Base-by-base conservation (phyloP, 2,329 filamentous ascomycete genomes). In the Aulographum hederae region DNA sequence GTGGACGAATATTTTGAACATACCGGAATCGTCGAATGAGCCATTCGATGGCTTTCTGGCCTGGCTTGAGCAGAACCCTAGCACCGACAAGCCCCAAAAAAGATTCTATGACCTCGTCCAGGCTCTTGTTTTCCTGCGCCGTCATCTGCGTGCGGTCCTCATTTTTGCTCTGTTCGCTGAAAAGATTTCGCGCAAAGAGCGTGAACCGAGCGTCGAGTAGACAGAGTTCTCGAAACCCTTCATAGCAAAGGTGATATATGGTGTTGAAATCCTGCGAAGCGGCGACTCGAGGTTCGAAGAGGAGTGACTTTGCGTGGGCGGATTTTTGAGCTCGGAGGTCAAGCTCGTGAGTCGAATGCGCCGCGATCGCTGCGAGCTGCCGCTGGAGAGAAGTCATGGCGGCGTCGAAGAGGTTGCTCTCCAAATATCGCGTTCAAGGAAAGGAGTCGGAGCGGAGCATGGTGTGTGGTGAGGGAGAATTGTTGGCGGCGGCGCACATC, bases 21-120 rank as follows among this genome's bases (percentile, higher is more conserved):
- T 60, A 91, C 82, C 76, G 73, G 47, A 95, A 98, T 45, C 86
- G 68, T 46, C 89, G 67, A 33, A 98, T 69, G 29, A 98, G 66
- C 89, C 89, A 99, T 59, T 99, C 91, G 23, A 95, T 65, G 12
- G 85, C 74, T 56, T 91, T 92, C 33, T 93, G 70, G 1, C 81
- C 82, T 26, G 89, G 86, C 58, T 77, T 84, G 19, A 99, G 62
- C 39, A 86, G 65, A 41, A 98, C 51, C 26, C 78, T 69, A 17
- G 74, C 72, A 15, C 80, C 78, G 8, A 78, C 73, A 11, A 95
- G 63, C 19, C 74, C 77, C 41, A 99, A 60, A 48, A 95, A 98
- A 11, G 71, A 68, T 43, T 91, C 78, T 34, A 95, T 57, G 34
- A 75, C 76, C 31, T 60, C 63, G 52, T 94, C 72, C 34, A 98